Evolutionary conservation across 2,329 filamentous ascomycete genomes (phyloP).

Genomic region (Ophiostoma ips): DNA sequence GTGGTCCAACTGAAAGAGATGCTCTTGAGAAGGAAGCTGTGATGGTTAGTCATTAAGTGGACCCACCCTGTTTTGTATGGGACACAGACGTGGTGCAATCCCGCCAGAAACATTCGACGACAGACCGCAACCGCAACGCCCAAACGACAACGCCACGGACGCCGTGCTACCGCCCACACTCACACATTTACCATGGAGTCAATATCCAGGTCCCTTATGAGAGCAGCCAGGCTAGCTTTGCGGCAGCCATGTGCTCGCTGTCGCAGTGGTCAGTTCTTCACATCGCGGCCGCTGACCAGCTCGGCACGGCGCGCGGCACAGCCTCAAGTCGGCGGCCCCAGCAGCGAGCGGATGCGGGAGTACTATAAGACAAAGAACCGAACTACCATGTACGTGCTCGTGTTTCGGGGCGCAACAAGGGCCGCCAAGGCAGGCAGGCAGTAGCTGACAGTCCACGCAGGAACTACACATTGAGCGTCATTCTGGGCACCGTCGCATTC

Average conservation of each 20-base stretch:
- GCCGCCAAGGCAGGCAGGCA: neutral
- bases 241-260: conserved; percentile 6
- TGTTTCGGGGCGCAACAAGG: neutral
- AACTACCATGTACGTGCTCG: conserved; percentile 42
- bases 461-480: conserved; percentile 58
- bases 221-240: neutral
- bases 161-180: neutral
- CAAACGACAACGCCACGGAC: no score
- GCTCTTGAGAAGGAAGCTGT: no score
- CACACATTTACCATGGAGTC: conserved; percentile 6
- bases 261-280: neutral
- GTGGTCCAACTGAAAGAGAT: no score
- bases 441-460: conserved; percentile 5
- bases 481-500: conserved; percentile 64
- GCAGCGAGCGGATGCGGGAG: conserved; percentile 50
- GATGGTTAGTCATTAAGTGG: neutral
- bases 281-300: conserved; percentile 11
- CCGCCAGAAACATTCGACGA: neutral
- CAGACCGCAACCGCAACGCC: neutral
- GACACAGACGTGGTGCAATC: no score
- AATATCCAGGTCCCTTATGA: neutral
- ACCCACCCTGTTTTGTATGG: neutral
- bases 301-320: conserved; percentile 17
- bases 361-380: conserved; percentile 54
- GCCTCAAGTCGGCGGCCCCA: conserved; percentile 23